Evolutionary conservation across 495 filamentous ascomycete genomes (phyloP).

Genomic region (Lasiosphaeria ovina): DNA sequence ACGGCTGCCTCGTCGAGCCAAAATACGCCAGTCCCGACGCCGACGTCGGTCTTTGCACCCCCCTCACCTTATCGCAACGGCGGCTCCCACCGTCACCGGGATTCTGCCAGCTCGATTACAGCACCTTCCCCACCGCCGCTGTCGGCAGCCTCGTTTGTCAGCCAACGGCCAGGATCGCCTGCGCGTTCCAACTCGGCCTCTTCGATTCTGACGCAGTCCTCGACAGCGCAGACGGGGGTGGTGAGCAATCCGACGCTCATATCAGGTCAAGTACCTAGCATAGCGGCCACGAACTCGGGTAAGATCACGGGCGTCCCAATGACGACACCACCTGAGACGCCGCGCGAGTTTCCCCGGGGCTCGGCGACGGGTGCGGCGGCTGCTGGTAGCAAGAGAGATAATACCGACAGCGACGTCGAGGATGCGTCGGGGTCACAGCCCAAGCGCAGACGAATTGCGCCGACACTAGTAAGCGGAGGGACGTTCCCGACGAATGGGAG

Average conservation of each 20-base stretch:
- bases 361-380: constrained; percentile 39
- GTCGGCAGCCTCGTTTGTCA: constrained; percentile 41
- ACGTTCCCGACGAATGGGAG: neutral
- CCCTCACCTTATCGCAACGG: constrained; percentile 54
- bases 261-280: constrained; percentile 67
- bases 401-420: constrained; percentile 49
- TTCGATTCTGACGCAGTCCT: constrained; percentile 67
- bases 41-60: constrained; percentile 56
- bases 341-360: constrained; percentile 68
- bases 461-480: constrained; percentile 56
- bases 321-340: constrained; percentile 80
- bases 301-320: constrained; percentile 55
- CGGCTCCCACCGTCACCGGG: constrained; percentile 46
- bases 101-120: constrained; percentile 48
- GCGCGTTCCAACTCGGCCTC: constrained; percentile 81
- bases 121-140: constrained; percentile 57
- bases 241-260: constrained; percentile 79
- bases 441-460: constrained; percentile 78
- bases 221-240: constrained; percentile 28
- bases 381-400: constrained; percentile 59
- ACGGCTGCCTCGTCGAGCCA: constrained; percentile 52
- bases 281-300: constrained; percentile 66
- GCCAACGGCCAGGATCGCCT: constrained; percentile 66
- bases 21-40: constrained; percentile 64
- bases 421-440: constrained; percentile 40